Evolutionary conservation across 1,139 yeast genomes (phyloP), one percentile per base, ranked within the genome.

Genomic region (Geotrichum reessii): DNA sequence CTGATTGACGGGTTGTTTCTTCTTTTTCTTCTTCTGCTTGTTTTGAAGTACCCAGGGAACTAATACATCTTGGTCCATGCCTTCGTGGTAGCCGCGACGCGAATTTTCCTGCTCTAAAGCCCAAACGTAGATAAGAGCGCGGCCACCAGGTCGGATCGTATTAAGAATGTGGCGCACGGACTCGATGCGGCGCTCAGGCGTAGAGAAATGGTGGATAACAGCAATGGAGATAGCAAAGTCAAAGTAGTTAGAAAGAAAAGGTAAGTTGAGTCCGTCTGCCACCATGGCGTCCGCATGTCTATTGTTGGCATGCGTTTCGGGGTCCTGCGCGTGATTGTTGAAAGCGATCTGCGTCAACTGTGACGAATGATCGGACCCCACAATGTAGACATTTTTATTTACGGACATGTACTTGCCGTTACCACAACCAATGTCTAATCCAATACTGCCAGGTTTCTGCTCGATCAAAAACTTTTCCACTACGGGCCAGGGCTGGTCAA

Each of bases 151-250:
- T 52, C 71, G 77, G 54, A 93, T 71, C 60, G 83, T 83, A 17
- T 83, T 73, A 47, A 93, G 70, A 1, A 92, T 85, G 61, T 85
- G 87, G 17, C 67, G 65, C 2, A 93, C 84, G 0, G 97, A 97
- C 25, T 81, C 81, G 0, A 87, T 72, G 58, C 99, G 78, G 66
- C 99, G 79, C 62, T 84, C 86, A 24, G 80, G 81, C 0, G 95
- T 89, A n/a, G 96, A 81, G 74, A 95, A 91, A 71, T 93, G 99
- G 69, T 93, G 99, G 21, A 93, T 86, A 17, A 95, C 99, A 0
- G 99, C 99, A 56, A 93, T 92, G 12, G 96, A 87, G 37, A 95
- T 87, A 3, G 96, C 98, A 76, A 93, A 93, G 67, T 93, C 97
- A 73, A 88, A 86, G 1, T 77, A 72, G 17, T 72, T 65, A 37